Evolutionary conservation across 352 stramenopile genomes (phyloP).

Genomic region (Phytophthora sp.): DNA sequence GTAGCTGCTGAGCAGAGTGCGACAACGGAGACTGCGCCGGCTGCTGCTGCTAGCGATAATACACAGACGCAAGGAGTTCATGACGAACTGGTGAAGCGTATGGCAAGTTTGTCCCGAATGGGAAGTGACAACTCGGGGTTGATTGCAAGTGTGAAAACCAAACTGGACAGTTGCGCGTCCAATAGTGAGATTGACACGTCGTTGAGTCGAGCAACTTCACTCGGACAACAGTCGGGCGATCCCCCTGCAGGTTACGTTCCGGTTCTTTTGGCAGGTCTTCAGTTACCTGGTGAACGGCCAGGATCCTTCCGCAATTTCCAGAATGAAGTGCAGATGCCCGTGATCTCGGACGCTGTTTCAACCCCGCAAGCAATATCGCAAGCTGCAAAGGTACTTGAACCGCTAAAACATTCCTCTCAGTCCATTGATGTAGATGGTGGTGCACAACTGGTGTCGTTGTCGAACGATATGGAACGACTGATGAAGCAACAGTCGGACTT

Average conservation of each 20-base stretch:
- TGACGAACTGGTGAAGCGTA: slow-evolving; percentile 72
- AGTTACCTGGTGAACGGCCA: slow-evolving; percentile 40
- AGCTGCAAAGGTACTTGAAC: slow-evolving; percentile 49
- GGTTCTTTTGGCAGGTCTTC: slow-evolving; percentile 53
- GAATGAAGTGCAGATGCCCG: slow-evolving; percentile 14
- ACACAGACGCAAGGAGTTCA: slow-evolving; percentile 34
- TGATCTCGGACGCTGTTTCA: slow-evolving; percentile 7
- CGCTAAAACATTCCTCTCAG: slow-evolving; percentile 31
- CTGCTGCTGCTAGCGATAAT: slow-evolving; percentile 5
- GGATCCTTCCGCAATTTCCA: slow-evolving; percentile 34
- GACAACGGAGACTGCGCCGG: background rate
- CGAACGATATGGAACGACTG: slow-evolving; percentile 60
- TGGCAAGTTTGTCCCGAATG: slow-evolving; percentile 69
- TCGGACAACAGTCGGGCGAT: slow-evolving; percentile 29
- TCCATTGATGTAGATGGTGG: slow-evolving; percentile 5
- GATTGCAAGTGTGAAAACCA: slow-evolving; percentile 64
- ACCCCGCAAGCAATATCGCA: slow-evolving; percentile 31
- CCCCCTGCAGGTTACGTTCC: slow-evolving; percentile 51
- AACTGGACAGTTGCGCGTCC: slow-evolving; percentile 23
- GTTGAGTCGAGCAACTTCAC: slow-evolving; percentile 20
- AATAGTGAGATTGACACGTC: slow-evolving; percentile 10
- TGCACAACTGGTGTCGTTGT: slow-evolving; percentile 25
- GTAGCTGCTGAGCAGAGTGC: background rate
- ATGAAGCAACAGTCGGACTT: slow-evolving; percentile 80
- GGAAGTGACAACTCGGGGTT: slow-evolving; percentile 61